These are phyloP conservation scores for Aureobasidium zeae DNA, from an alignment of 2,329 filamentous ascomycete species.

Conservation along the genomic window DNA sequence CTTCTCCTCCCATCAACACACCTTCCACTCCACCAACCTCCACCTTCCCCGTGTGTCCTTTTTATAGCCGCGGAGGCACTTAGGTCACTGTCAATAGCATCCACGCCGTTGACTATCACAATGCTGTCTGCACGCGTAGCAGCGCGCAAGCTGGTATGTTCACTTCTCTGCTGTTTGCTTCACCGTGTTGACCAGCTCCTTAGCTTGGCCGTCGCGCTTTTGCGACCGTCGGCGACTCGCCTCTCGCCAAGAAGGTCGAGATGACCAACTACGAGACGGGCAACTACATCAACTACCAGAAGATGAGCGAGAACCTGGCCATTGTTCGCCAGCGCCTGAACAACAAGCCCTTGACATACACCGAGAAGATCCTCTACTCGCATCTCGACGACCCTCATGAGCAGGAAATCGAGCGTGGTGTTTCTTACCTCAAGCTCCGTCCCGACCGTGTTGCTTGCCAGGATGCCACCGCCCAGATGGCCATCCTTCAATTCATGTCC, in stretches of 20 bases:
- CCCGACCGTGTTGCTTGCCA: slow-evolving; percentile 98
- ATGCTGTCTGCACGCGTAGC: slow-evolving; percentile 32
- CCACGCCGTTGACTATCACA: slow-evolving; percentile 20
- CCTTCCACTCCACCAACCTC: slow-evolving; percentile 17
- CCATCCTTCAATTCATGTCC: slow-evolving; percentile 99
- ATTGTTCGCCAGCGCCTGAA: slow-evolving; percentile 85
- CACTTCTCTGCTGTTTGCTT: slow-evolving; percentile 6
- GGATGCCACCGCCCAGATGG: slow-evolving; percentile 99
- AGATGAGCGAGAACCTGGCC: slow-evolving; percentile 95
- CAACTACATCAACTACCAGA: slow-evolving; percentile 98
- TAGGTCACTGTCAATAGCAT: slow-evolving; percentile 16
- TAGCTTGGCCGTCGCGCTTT: slow-evolving; percentile 53
- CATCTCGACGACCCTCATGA: slow-evolving; percentile 94
- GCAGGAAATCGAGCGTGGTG: slow-evolving; percentile 92
- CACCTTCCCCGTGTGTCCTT: slow-evolving; percentile 11
- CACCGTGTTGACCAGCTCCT: slow-evolving; percentile 9
- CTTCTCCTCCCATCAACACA: slow-evolving; percentile 17
- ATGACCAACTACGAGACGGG: slow-evolving; percentile 95
- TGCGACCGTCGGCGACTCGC: slow-evolving; percentile 76
- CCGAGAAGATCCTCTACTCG: slow-evolving; percentile 88
- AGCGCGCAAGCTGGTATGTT: slow-evolving; percentile 33
- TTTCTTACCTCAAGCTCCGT: slow-evolving; percentile 91
- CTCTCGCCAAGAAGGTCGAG: slow-evolving; percentile 89
- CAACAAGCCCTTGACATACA: slow-evolving; percentile 87
- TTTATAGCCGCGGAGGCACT: slow-evolving; percentile 15